phyloP scores from a whole-genome alignment of 2,329 filamentous ascomycete genomes.

The Paracamarosporium sp. region DNA sequence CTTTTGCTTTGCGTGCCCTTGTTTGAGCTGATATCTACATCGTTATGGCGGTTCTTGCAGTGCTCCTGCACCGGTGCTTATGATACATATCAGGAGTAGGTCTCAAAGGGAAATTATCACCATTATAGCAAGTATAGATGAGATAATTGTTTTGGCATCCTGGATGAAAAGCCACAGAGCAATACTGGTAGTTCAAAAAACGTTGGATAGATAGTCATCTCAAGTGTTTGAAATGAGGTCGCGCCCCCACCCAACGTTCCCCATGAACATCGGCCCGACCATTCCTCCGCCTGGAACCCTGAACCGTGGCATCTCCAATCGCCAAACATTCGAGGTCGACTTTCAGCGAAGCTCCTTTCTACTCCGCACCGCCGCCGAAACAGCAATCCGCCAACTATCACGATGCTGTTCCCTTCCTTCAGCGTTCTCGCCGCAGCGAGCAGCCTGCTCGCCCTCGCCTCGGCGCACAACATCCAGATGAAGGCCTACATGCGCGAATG shows the following conservation, averaged over 20 bases:
- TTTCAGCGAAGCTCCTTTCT: slow-evolving; percentile 5
- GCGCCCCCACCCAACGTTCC: slow-evolving; percentile 19
- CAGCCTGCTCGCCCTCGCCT: slow-evolving; percentile 67
- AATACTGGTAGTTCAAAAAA: too few relatives aligned
- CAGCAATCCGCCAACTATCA: slow-evolving; percentile 20
- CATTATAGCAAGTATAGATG: too few relatives aligned
- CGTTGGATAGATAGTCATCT: too few relatives aligned
- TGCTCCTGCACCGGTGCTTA: too few relatives aligned
- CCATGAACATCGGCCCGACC: slow-evolving; percentile 11
- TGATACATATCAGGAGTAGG: too few relatives aligned
- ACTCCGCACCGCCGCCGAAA: slow-evolving; percentile 17
- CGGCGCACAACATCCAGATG: slow-evolving; percentile 95
- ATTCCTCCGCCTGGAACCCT: neutral
- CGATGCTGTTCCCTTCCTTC: slow-evolving; percentile 46
- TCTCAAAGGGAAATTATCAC: too few relatives aligned
- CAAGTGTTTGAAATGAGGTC: too few relatives aligned
- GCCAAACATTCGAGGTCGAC: slow-evolving; percentile 14
- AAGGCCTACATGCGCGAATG: slow-evolving; percentile 93
- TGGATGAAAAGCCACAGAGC: too few relatives aligned
- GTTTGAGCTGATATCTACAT: too few relatives aligned
- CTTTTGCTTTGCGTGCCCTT: too few relatives aligned
- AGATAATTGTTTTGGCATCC: too few relatives aligned
- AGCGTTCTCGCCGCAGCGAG: slow-evolving; percentile 54
- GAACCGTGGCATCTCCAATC: slow-evolving; percentile 37
- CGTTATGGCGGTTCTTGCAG: too few relatives aligned